Evolutionary conservation across 805 yeast genomes (phyloP), one percentile per base, ranked within the genome.

Genomic region (Candida insectalens): DNA sequence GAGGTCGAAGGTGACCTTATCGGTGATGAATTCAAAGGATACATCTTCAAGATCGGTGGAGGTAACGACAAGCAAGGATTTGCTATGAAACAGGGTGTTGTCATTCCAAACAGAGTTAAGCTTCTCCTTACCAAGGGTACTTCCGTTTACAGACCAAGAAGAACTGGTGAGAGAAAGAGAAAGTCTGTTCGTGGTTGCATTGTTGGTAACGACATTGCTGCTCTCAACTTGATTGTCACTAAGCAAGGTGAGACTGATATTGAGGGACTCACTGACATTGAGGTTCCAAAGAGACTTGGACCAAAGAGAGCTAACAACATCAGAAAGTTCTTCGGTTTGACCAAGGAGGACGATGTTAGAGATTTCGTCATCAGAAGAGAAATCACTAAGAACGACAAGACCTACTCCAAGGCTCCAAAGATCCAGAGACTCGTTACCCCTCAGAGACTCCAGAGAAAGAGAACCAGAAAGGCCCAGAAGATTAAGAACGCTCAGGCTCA

Each of bases 11-110:
- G 97, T 71, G 98, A 92, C 69, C 69, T 85, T 49, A 83, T 92
- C 59, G 94, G 95, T 63, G 97, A 92, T 61, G 98, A 94, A 74
- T 85, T 89, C 89, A 89, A 87, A 72, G 98, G 98, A 63, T 92
- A 92, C 87, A 69, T 85, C 64, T 88, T 92, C 83, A 94, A 82
- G 77, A 88, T 92, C 69, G 71, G 96, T 59, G 98, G 98, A 66
- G 98, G 98, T 81, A 92, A 92, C 83, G 98, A 92, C 77, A 92
- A 92, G 76, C 98, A 92, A 77, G 98, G 98, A 76, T 92, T 92
- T 96, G 97, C 98, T 74, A 92, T 94, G 98, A 92, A 88, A 74
- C 98, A 94, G 74, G 98, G 98, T 82, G 98, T 92, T 51, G 74
- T 92, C 79, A 92, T 85, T 77, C 97, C 98, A 72, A 87, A 94